These are phyloP conservation scores for Artemisia tridentata DNA, from an alignment of 129 eudicot genomes.

Conservation along the genomic window DNA sequence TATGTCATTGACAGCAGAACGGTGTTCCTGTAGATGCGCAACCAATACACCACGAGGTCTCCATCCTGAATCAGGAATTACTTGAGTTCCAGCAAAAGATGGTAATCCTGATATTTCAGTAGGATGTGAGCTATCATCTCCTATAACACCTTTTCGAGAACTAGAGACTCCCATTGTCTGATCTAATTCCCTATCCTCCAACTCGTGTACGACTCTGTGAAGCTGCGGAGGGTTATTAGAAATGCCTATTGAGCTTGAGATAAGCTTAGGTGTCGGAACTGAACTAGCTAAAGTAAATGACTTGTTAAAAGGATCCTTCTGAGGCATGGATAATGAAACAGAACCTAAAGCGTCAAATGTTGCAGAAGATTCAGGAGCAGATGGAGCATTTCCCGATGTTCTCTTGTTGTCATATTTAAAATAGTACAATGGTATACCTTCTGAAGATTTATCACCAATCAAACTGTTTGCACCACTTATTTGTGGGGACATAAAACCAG, in stretches of 20 bases:
- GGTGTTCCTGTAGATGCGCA: conserved; percentile 96
- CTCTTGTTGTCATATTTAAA: conserved; percentile 67
- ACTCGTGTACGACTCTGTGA: conserved; percentile 94
- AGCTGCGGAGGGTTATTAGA: conserved; percentile 49
- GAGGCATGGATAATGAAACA: conserved; percentile 61
- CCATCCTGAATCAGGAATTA: conserved; percentile 90
- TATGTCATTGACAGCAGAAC: conserved; percentile 87
- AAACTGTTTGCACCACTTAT: conserved; percentile 58
- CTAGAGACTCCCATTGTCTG: conserved; percentile 60
- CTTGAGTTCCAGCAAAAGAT: conserved; percentile 47
- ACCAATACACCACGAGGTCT: conserved; percentile 94
- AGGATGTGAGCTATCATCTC: conserved; percentile 40
- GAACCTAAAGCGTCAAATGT: conserved; percentile 49
- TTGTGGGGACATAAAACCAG: conserved; percentile 91
- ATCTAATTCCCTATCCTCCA: conserved; percentile 73
- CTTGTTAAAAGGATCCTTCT: conserved; percentile 46
- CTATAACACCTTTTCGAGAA: conserved; percentile 22
- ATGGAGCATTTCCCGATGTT: conserved; percentile 40
- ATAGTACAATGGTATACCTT: conserved; percentile 83
- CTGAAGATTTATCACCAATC: conserved; percentile 66
- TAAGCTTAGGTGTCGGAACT: neutral
- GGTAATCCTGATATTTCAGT: conserved; percentile 45
- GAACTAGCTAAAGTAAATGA: conserved; percentile 56
- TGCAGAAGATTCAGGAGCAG: conserved; percentile 57
- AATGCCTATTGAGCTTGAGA: no score